phyloP scores from a whole-genome alignment of 495 filamentous ascomycete genomes.

The Podospora pseudopauciseta region DNA sequence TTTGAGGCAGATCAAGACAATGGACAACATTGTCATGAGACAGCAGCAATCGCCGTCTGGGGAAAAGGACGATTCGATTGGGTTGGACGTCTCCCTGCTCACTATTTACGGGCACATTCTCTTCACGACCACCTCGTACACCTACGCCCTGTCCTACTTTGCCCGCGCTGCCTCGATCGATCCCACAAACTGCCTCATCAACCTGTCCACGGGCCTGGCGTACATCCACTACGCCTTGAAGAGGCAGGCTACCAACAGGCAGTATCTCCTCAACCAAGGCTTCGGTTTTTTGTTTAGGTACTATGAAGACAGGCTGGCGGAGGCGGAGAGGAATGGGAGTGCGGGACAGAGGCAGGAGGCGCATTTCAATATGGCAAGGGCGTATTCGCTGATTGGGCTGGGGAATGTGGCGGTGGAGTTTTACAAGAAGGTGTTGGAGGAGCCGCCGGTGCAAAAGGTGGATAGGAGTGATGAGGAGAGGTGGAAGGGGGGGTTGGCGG shows the following conservation, averaged over 20 bases:
- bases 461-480: slow-evolving; percentile 7
- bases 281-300: slow-evolving; percentile 78
- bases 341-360: slow-evolving; percentile 66
- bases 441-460: slow-evolving; percentile 3
- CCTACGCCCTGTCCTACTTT: slow-evolving; percentile 82
- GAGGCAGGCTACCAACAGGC: slow-evolving; percentile 81
- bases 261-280: slow-evolving; percentile 80
- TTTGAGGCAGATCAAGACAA: slow-evolving; percentile 82
- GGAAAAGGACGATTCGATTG: slow-evolving; percentile 13
- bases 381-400: slow-evolving; percentile 78
- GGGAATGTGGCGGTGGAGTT: slow-evolving; percentile 70
- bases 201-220: slow-evolving; percentile 66
- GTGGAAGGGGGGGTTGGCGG: slow-evolving; percentile 11
- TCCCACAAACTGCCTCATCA: slow-evolving; percentile 69
- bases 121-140: slow-evolving; percentile 71
- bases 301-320: slow-evolving; percentile 50
- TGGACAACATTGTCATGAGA: slow-evolving; percentile 55
- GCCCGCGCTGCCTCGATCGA: slow-evolving; percentile 79
- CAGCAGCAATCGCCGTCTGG: background rate
- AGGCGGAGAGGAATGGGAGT: slow-evolving; percentile 10
- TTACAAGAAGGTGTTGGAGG: slow-evolving; percentile 53
- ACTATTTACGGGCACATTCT: slow-evolving; percentile 87
- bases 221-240: slow-evolving; percentile 86
- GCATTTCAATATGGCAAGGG: slow-evolving; percentile 81
- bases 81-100: slow-evolving; percentile 61